Evolutionary conservation across 2,329 filamentous ascomycete genomes (phyloP), one percentile per base, ranked within the genome.

Genomic region (Albifimbria verrucaria): DNA sequence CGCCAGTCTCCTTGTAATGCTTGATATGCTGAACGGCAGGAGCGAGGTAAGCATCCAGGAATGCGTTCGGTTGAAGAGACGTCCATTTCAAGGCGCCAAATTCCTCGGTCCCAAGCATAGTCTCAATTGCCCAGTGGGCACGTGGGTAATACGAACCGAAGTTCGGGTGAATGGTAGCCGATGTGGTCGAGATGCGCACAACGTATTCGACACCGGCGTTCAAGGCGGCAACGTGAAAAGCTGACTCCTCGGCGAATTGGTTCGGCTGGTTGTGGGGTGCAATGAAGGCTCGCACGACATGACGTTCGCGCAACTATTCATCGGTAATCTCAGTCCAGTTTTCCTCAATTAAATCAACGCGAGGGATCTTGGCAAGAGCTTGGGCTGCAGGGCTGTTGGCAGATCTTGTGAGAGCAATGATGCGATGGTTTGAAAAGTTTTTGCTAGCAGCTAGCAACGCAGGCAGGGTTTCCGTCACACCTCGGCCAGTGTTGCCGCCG

Each of bases 391-490:
- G 3, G 26, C 20, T n/a, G 18, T n/a, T 7, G 4, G 48, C 15
- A 32, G 48, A 42, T 12, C 48, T n/a, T 20, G 48, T 50, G 17
- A 50, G 48, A 22, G 48, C 48, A 11, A 50, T 18, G 4, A 50
- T 50, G 11, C 21, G 1, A 20, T 41, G 18, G 11, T 11, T 15
- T 10, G 44, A 47, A 3, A 47, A 44, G 7, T 21, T 12, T 2
- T 25, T 9, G n/a, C 11, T 7, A 12, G 32, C 21, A 15, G 18
- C 22, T 12, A 42, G 5, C 18, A 42, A 32, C 20, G 12, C 9
- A 9, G 48, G 23, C 15, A 50, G 32, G 20, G 48, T 50, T 7
- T 22, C 15, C 17, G 24, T 21, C 22, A 25, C 24, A 22, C 23
- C 25, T 4, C 32, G 48, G 26, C 48, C 48, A 6, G 48, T 50